Evolutionary conservation across 2,329 filamentous ascomycete species (phyloP), one percentile per base, ranked within the genome.

Genomic region (Massarina eburnea): DNA sequence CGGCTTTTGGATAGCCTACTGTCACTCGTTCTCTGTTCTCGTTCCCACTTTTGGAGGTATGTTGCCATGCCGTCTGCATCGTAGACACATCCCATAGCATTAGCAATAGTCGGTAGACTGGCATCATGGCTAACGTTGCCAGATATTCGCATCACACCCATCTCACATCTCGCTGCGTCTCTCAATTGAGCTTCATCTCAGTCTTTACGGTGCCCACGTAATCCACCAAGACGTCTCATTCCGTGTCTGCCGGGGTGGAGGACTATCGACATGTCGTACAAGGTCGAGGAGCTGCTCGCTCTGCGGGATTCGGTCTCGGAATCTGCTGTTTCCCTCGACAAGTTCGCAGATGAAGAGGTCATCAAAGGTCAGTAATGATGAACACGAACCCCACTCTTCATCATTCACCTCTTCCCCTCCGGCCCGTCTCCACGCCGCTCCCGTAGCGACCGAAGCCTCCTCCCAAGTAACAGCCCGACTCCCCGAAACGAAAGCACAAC

Each of bases 281-380:
- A 67, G 44, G 68, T 71, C 8, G 70, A 71, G 44, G 69, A 73
- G 54, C 58, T 73, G 8, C 63, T 73, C 27, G 70, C 70, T 35
- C 58, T 73, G 27, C 59, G 71, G 35, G 67, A 69, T 46, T 72
- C 70, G 1, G 68, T 70, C 2, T 71, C 70, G 8, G 71, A 72
- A 52, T 72, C 70, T 22, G 66, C 70, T 9, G 68, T 73, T 21
- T 73, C 70, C 12, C 59, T 73, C 20, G 70, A 73, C 39, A 71
- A 64, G 49, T 73, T 73, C 43, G 62, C 62, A 14, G 65, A 72
- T 43, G 70, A 72, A 52, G 69, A 73, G 43, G 67, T 65, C 15
- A 70, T 73, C 57, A 72, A 71, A 64, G 70, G 71, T 71, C 42
- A 58, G 70, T 59, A 20, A 45, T 39, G 32, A 24, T 8, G 39